Evolutionary conservation across 805 yeast genomes (phyloP), one percentile per base, ranked within the genome.

Genomic region (Ogataea ganodermae): DNA sequence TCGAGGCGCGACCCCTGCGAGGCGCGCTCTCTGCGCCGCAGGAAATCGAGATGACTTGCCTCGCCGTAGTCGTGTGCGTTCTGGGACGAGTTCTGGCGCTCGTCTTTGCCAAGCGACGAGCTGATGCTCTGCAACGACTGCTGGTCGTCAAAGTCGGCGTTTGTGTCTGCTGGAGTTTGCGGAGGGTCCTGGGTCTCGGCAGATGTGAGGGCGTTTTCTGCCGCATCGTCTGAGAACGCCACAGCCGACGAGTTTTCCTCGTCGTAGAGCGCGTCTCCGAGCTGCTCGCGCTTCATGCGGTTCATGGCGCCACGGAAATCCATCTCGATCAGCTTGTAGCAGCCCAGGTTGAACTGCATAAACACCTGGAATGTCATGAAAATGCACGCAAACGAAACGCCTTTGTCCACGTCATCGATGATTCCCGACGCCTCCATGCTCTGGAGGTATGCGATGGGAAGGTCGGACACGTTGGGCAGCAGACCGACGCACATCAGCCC

Each of bases 381-480:
- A 27, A 90, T 83, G 58, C 90, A 84, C 17, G 87, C 84, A 65
- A 86, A 88, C 0, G 97, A 94, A 21, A 86, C 84, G 21, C 97
- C 97, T 56, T 78, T 76, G 45, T 80, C 74, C 30, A 88, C 89
- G 13, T 71, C 58, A 0, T 83, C 70, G 57, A 90, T 83, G 6
- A 76, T 69, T 1, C 79, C 71, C 1, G 89, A 82, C 13, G 79
- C 74, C 21, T 86, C 83, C 59, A 89, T 68, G 2, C 92, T 84
- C 58, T 84, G 89, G 30, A 83, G 63, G 56, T 89, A 89, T 0
- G 96, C 96, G 55, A 89, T 86, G 0, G 96, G 96, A 46, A 89
- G 72, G 67, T 89, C 96, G 13, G 90, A 80, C 36, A 85, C 81
- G 60, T 89, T 89, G 36, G 90, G 91, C 59, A 88, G 80, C 24